A percentile compares a stretch with the other conserved stretches of the same genome.
These are phyloP conservation scores for Rhododendron griersonianum DNA, from an alignment of 148 eudicot genomes.

Conservation along the genomic window DNA sequence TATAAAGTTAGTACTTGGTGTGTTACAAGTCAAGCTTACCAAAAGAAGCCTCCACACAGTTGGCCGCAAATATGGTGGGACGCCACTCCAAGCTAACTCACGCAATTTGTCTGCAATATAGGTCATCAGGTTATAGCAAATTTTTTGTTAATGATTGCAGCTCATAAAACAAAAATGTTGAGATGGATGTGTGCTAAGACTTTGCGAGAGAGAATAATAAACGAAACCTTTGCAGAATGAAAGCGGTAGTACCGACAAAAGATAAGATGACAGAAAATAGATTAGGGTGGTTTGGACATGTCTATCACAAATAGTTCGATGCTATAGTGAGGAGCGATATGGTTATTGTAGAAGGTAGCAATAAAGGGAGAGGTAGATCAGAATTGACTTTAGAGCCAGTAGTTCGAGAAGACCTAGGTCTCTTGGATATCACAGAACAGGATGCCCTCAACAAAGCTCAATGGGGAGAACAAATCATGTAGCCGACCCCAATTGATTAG, in stretches of 20 bases:
- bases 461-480: not conserved
- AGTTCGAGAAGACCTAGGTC: too few species aligned
- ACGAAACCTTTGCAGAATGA: not conserved
- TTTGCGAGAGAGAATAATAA: not conserved
- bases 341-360: not conserved
- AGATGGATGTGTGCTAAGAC: not conserved
- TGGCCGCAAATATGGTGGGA: constrained; percentile 88
- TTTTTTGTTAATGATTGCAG: not conserved
- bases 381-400: not conserved
- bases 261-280: not conserved
- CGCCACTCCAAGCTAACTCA: constrained; percentile 91
- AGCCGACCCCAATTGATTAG: not conserved
- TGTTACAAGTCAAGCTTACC: constrained; percentile 37
- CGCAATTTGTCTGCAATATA: constrained; percentile 70
- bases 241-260: not conserved
- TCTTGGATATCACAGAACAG: too few species aligned
- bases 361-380: not conserved
- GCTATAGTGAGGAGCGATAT: not conserved
- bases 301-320: not conserved
- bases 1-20: not conserved
- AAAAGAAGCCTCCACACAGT: constrained; percentile 89
- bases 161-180: not conserved
- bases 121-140: constrained; percentile 2
- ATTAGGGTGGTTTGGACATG: not conserved
- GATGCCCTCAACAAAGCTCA: not conserved